These are phyloP conservation scores for Zygnema circumcarinatum DNA, from an alignment of 139 green algal species.

Conservation along the genomic window DNA sequence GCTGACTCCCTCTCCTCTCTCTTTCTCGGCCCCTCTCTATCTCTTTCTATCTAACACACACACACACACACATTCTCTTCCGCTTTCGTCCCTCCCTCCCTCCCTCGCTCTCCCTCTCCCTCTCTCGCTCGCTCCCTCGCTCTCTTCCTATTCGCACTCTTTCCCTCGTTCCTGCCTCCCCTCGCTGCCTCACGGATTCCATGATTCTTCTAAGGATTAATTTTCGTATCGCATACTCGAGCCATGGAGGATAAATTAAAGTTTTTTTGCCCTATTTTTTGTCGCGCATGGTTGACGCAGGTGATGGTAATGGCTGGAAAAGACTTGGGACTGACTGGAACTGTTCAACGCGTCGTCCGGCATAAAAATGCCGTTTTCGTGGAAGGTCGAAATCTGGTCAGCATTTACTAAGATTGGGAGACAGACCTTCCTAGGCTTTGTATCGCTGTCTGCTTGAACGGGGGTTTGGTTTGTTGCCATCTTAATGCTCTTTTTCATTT, in stretches of 20 bases:
- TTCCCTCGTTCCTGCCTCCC: not conserved
- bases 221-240: not conserved
- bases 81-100: not conserved
- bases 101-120: not conserved
- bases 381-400: conserved; percentile 79
- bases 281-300: conserved; percentile 1
- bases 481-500: too few relatives aligned
- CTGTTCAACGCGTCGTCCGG: conserved; percentile 62
- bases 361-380: conserved; percentile 70
- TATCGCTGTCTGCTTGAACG: too few relatives aligned
- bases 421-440: too few relatives aligned
- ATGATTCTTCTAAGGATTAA: not conserved
- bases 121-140: not conserved
- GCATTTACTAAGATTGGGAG: too few relatives aligned
- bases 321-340: conserved; percentile 74
- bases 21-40: not conserved
- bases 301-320: conserved; percentile 77
- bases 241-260: not conserved
- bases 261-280: not conserved
- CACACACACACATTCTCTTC: not conserved
- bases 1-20: not conserved
- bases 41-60: not conserved
- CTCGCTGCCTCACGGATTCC: too few relatives aligned
- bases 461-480: too few relatives aligned
- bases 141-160: not conserved